Percentiles rank a stretch among this genome's conserved stretches.
phyloP scores from a whole-genome alignment of 2,329 filamentous ascomycete species.

The Colletotrichum camelliae region DNA sequence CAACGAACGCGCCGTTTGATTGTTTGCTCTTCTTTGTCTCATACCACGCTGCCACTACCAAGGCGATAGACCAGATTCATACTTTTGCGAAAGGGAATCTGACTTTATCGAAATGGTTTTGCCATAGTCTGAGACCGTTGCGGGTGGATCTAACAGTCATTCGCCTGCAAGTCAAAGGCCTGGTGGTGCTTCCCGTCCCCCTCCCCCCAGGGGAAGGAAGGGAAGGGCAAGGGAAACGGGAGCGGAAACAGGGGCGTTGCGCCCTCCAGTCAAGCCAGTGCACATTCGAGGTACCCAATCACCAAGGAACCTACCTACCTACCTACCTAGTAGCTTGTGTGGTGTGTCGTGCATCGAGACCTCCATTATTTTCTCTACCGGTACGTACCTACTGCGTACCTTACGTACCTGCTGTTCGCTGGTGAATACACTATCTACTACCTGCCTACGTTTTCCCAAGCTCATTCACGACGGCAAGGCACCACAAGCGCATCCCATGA shows the following conservation, averaged over 20 bases:
- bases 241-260: not conserved
- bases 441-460: not conserved
- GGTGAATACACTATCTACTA: not conserved
- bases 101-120: slow-evolving; percentile 6
- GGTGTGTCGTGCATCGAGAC: not conserved
- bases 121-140: slow-evolving; percentile 13
- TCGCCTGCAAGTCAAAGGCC: not conserved
- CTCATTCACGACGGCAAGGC: not conserved
- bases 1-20: not conserved
- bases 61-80: not conserved
- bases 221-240: not conserved
- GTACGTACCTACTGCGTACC: not conserved
- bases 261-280: not conserved
- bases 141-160: slow-evolving; percentile 4
- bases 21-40: slow-evolving; percentile 7
- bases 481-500: not conserved
- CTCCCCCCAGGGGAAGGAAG: not conserved
- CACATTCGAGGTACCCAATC: not conserved
- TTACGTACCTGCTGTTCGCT: not conserved
- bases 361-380: not conserved
- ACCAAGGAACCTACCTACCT: not conserved
- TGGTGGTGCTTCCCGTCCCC: not conserved
- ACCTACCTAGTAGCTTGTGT: not conserved
- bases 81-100: slow-evolving; percentile 5
- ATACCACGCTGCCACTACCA: not conserved